Evolutionary conservation across 73 alveolate species (phyloP).

Genomic region (Blepharisma japonicum): DNA sequence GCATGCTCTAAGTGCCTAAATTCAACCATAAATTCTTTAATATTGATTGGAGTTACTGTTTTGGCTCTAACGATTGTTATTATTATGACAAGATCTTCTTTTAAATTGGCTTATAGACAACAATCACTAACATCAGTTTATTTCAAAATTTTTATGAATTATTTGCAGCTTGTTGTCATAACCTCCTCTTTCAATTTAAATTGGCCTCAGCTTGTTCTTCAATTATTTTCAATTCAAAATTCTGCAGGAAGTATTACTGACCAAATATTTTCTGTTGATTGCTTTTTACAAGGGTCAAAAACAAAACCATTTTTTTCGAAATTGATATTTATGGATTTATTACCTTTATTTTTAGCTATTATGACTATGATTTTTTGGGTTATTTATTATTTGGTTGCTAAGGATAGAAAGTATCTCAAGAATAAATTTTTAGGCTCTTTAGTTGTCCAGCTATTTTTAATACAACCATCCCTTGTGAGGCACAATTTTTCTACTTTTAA

Average conservation of each 20-base stretch:
- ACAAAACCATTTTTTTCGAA: neutral
- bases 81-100: neutral
- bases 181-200: neutral
- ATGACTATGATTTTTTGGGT: neutral
- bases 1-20: neutral
- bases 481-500: neutral
- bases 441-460: neutral
- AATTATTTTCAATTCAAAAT: neutral
- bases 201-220: neutral
- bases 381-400: neutral
- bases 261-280: neutral
- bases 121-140: neutral
- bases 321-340: neutral
- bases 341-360: neutral
- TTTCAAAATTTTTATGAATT: neutral
- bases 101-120: neutral
- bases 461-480: neutral
- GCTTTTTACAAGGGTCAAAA: neutral
- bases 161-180: neutral
- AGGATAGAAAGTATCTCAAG: neutral
- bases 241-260: neutral
- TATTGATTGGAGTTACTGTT: neutral
- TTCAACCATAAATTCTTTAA: neutral
- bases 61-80: neutral
- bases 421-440: neutral